Evolutionary conservation across 495 filamentous ascomycete genomes (phyloP), one percentile per base, ranked within the genome.

Genomic region (Trichocladium antarcticum): DNA sequence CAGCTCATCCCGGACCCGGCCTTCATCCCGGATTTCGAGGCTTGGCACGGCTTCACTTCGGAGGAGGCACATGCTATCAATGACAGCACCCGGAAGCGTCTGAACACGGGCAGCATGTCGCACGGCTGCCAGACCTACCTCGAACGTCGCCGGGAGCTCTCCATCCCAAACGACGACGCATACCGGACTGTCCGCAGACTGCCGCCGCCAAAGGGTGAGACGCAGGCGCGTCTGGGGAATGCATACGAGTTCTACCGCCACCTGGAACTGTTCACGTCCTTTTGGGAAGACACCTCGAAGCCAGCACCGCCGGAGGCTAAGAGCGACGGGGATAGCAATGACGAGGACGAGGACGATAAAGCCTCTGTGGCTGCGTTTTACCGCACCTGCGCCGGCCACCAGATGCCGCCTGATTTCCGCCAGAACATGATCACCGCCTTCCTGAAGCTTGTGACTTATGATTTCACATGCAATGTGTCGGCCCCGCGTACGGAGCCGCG

Each of bases 361-460:
- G 8, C 48, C 14, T 41, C 50, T 3, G 32, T 49, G 22, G 24
- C 15, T 28, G 12, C 40, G 8, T 61, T 57, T 32, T 66, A 60
- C 45, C 82, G 86, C 24, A 74, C 74, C 6, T 74, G 73, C 6
- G 66, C 77, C 15, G 86, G 87, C 16, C 55, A 67, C 9, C 77
- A 85, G 49, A 89, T 93, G 80, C 89, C 89, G 3, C 68, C 81
- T 16, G 80, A 84, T 37, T 78, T 79, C 53, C 84, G 87, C 22
- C 76, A 84, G 32, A 80, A 83, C 28, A 73, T 82, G 12, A 63
- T 93, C 27, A 71, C 77, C 8, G 74, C 79, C 12, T 84, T 95
- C 50, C 64, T 92, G 27, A 89, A 94, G 67, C 77, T 85, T 37
- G 77, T 84, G 1, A 75, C 81, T 7, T 93, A 86, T 75, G 79